phyloP scores from a whole-genome alignment of 345 rosid genomes.

The Citrus trifoliata region DNA sequence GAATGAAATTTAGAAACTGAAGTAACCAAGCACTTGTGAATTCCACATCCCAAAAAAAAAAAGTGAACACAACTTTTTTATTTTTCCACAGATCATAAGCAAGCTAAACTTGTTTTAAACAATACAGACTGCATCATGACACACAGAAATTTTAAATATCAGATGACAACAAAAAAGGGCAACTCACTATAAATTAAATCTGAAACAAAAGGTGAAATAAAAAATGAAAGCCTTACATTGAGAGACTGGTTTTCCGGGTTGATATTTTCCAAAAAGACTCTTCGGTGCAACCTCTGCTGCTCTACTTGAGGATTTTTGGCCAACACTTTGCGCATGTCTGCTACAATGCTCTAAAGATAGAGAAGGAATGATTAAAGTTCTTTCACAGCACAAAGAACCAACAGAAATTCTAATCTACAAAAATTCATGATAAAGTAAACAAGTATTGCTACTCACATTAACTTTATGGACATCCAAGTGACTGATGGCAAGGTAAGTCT shows the following conservation, averaged over 20 bases:
- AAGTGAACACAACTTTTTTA: not conserved
- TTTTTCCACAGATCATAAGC: not conserved
- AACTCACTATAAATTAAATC: not conserved
- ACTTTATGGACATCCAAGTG: conserved; percentile 88
- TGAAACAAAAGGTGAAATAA: not conserved
- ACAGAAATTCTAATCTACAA: not conserved
- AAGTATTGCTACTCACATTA: conserved; percentile 48
- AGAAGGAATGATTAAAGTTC: conserved; percentile 8
- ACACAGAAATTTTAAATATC: not conserved
- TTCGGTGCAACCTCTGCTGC: conserved; percentile 88
- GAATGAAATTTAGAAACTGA: conserved; percentile 1
- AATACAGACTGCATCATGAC: not conserved
- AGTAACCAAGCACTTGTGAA: not conserved
- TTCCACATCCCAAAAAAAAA: not conserved
- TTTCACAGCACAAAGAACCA: conserved; percentile 5
- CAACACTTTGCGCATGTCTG: conserved; percentile 96
- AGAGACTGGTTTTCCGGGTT: conserved; percentile 84
- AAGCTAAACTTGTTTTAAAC: not conserved
- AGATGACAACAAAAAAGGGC: not conserved
- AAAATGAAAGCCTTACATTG: conserved; percentile 38
- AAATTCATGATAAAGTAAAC: conserved; percentile 10
- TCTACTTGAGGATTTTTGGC: conserved; percentile 92
- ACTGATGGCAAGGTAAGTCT: conserved; percentile 82
- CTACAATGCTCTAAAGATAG: conserved; percentile 60
- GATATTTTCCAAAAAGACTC: conserved; percentile 74